Conservation (phyloP, 805 yeast genomes). For the Saccharomyces jurei region DNA sequence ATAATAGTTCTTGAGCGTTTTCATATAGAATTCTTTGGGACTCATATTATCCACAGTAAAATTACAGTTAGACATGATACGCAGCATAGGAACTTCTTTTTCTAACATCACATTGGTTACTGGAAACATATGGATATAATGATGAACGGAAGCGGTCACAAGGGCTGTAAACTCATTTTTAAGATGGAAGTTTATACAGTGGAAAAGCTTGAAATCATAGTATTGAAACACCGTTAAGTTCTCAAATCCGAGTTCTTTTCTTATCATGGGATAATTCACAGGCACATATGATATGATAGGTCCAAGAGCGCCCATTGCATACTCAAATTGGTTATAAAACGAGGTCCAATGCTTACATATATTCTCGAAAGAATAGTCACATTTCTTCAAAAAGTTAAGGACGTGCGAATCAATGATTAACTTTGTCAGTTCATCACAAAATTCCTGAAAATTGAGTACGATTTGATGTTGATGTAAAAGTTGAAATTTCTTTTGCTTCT, state of each 20-base stretch:
- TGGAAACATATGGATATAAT: background rate
- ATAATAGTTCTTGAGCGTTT: background rate
- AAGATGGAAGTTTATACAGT: constrained; percentile 1
- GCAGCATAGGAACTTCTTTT: constrained; percentile 3
- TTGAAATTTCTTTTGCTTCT: background rate
- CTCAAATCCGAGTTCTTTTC: constrained; percentile 3
- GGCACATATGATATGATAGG: constrained; percentile 3
- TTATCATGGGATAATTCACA: constrained; percentile 6
- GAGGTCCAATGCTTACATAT: background rate
- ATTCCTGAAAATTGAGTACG: constrained; percentile 3
- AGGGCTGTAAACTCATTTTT: constrained; percentile 1
- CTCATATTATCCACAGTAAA: background rate
- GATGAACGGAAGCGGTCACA: constrained; percentile 4
- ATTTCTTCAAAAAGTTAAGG: background rate
- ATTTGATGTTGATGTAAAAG: constrained; percentile 5
- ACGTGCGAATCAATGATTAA: background rate
- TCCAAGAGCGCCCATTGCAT: background rate
- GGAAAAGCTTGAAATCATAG: constrained; percentile 3
- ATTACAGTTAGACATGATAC: background rate
- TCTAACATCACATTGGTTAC: background rate
- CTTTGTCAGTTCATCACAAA: constrained; percentile 2
- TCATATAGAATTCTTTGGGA: background rate
- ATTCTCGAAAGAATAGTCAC: background rate
- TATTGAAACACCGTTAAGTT: constrained; percentile 1
- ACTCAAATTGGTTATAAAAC: background rate